phyloP scores from a whole-genome alignment of 306 rosid genomes.

The Casuarina equisetifolia region DNA sequence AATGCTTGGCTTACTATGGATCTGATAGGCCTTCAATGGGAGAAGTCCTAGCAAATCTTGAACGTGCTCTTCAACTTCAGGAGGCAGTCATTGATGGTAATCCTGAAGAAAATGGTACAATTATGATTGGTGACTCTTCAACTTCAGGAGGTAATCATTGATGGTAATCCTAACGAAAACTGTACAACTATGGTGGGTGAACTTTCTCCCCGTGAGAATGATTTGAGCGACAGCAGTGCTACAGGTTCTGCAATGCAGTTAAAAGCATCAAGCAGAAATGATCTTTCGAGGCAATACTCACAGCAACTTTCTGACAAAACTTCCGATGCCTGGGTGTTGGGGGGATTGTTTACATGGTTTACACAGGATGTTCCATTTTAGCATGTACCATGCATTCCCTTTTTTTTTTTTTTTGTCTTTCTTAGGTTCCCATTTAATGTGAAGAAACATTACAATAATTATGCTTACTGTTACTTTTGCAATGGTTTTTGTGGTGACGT shows the following conservation, averaged over 20 bases:
- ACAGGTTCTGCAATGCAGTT: slow-evolving; percentile 41
- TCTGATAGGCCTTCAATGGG: slow-evolving; percentile 91
- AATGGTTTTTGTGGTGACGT: background rate
- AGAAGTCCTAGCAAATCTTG: slow-evolving; percentile 85
- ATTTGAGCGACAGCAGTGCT: slow-evolving; percentile 39
- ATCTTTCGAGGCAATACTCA: slow-evolving; percentile 57
- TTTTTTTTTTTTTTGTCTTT: background rate
- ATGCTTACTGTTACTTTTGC: background rate
- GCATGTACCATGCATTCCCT: background rate
- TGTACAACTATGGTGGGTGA: slow-evolving; percentile 19
- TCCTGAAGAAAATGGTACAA: slow-evolving; percentile 81
- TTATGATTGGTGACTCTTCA: slow-evolving; percentile 49
- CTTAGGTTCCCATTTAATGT: background rate
- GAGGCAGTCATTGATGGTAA: slow-evolving; percentile 66
- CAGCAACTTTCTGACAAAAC: slow-evolving; percentile 21
- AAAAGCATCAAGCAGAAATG: slow-evolving; percentile 52
- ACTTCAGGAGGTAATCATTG: too few relatives aligned
- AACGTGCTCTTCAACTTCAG: slow-evolving; percentile 83
- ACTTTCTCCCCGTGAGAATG: slow-evolving; percentile 77
- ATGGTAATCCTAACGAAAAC: too few relatives aligned
- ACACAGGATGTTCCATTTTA: slow-evolving; percentile 11
- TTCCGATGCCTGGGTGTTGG: background rate
- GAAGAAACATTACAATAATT: background rate
- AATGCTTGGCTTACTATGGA: slow-evolving; percentile 84
- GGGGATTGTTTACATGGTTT: slow-evolving; percentile 21